Base-by-base conservation (phyloP, 106 monocot species). In the Agapanthus africanus region DNA sequence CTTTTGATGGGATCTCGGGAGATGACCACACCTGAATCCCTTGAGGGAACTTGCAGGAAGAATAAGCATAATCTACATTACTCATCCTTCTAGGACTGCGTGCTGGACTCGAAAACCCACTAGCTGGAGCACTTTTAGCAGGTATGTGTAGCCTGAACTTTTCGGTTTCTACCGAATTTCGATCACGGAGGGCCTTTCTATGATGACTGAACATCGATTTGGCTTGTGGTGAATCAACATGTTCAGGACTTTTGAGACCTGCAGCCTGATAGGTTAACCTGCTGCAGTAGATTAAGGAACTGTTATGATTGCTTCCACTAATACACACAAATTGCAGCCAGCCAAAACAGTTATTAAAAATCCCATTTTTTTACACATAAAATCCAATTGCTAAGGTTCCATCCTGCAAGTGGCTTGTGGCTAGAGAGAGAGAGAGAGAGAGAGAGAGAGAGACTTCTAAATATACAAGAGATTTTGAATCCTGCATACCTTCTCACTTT, bases 121-220 rank as follows among this genome's bases (percentile, higher is more conserved):
- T 99, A 16, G 78, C 51, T 71, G 97, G 97, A 64, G 92, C 90
- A 88, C 92, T 92, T 78, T 84, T 92, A 68, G 84, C 68, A 49
- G 97, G 97, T 36, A 90, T 75, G 42, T 78, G 84, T 59, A 95
- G 54, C 64, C 83, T 79, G 69, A 99, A 87, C 42, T 72, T 71
- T 32, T 60, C 35, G 26, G 56, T 57, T 65, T 76, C 82, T 70
- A 39, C 66, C 56, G 82, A 76, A 72, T 71, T 77, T 51, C 61
- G 68, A 71, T 80, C 79, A 42, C 78, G 71, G 59, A 76, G 57
- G n/a, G 65, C 63, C 32, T 78, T 82, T 54, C 54, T 82, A 41
- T 71, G 63, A 57, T 72, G 39, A 31, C 78, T 65, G 77, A 44
- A 74, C 63, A 47, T 73, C 37, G 50, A 51, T 73, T 60, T 70